Evolutionary conservation across 2,329 filamentous ascomycete genomes (phyloP), one percentile per base, ranked within the genome.

Genomic region (Nemania serpens): DNA sequence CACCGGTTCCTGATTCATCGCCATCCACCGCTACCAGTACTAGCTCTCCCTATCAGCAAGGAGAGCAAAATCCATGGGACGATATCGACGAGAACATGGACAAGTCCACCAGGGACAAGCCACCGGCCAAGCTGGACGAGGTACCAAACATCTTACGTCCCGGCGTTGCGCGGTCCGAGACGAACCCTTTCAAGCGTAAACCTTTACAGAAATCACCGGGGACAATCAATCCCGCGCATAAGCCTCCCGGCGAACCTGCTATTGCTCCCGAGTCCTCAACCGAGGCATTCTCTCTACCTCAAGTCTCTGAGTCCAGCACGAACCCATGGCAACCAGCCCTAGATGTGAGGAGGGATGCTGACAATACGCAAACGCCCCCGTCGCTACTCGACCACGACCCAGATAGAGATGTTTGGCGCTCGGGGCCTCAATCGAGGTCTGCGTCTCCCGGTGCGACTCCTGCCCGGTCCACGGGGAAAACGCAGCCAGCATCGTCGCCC

Each of bases 171-270:
- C 73, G 74, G 39, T 66, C 70, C 25, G 77, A 81, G 58, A 84
- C 82, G 18, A 86, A 86, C 55, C 83, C 83, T 0, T 86, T 86
- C 69, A 82, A 81, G 62, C 79, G 81, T 58, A 82, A 82, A 64
- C 74, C 74, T 3, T 59, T 77, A 3, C 66, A 67, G 43, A 55
- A 55, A 50, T 58, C 61, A 50, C 52, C 64, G 20, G 58, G 46
- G 47, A 17, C 59, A 53, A 57, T 55, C 29, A 43, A 56, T 58
- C 36, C 53, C 51, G n/a, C 61, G 37, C 54, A 62, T 17, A 64
- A 64, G 13, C 12, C 59, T 13, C 13, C 59, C 47, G 43, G 62
- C 25, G 54, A 69, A 37, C 53, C 64, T 61, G 55, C 55, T 42
- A 56, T 58, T 36, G 64, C 58, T 4, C 64, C 68, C 11, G 62